Percentiles rank a stretch among this genome's conserved stretches.
Evolutionary conservation across 2,329 filamentous ascomycete genomes (phyloP).

Genomic region (Hypoxylon sp.): DNA sequence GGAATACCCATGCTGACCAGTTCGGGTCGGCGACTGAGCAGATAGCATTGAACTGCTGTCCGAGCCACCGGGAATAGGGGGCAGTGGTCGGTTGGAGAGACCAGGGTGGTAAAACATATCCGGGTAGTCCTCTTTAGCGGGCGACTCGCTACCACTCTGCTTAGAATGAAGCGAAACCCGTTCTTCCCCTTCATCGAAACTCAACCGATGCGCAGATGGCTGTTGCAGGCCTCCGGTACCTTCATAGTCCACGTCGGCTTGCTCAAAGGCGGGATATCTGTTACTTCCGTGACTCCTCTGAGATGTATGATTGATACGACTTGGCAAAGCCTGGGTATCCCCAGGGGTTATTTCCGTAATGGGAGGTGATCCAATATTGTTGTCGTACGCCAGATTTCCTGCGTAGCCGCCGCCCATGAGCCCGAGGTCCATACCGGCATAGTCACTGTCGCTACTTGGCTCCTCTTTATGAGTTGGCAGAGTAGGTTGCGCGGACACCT

Average conservation of each 20-base stretch:
- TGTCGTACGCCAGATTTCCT: slow-evolving; percentile 66
- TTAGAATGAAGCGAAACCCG: slow-evolving; percentile 70
- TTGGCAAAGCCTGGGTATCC: slow-evolving; percentile 65
- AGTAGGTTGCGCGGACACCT: slow-evolving; percentile 53
- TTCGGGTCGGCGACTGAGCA: slow-evolving; percentile 62
- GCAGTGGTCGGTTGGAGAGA: slow-evolving; percentile 75
- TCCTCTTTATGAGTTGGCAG: slow-evolving; percentile 67
- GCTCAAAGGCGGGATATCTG: slow-evolving; percentile 63
- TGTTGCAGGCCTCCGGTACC: slow-evolving; percentile 91
- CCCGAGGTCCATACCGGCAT: slow-evolving; percentile 79
- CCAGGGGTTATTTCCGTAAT: slow-evolving; percentile 59
- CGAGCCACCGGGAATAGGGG: slow-evolving; percentile 72
- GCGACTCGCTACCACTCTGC: slow-evolving; percentile 75
- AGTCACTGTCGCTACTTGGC: slow-evolving; percentile 79
- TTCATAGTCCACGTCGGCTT: slow-evolving; percentile 85
- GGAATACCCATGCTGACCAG: slow-evolving; percentile 66
- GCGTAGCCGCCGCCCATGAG: slow-evolving; percentile 80
- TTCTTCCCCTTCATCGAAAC: slow-evolving; percentile 95
- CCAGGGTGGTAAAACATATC: slow-evolving; percentile 97
- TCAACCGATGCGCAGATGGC: slow-evolving; percentile 80
- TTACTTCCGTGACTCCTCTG: slow-evolving; percentile 59
- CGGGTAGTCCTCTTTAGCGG: slow-evolving; percentile 79
- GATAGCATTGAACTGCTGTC: slow-evolving; percentile 71
- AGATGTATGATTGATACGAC: slow-evolving; percentile 56
- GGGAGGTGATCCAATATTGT: slow-evolving; percentile 61